Conservation (phyloP, 495 filamentous ascomycete genomes). For the Hypomontagnella monticulosa region DNA sequence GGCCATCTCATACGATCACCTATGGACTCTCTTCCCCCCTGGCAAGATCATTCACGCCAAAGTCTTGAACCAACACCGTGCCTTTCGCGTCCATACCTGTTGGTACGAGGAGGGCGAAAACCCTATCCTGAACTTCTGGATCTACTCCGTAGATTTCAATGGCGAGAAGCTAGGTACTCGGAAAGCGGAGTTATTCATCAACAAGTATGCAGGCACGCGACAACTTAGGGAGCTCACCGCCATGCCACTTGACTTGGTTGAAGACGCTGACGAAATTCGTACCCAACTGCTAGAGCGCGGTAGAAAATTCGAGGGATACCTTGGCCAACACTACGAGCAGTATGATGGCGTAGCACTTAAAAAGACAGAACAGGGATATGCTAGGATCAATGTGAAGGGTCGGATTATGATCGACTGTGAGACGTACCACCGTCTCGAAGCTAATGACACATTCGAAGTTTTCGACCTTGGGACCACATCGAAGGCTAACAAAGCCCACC, state of each 20-base stretch:
- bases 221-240: conserved; percentile 40
- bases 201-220: conserved; percentile 42
- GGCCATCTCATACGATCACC: conserved; percentile 46
- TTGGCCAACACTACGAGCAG: conserved; percentile 44
- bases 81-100: conserved; percentile 37
- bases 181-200: conserved; percentile 27
- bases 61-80: conserved; percentile 43
- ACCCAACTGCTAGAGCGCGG: conserved; percentile 44
- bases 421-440: conserved; percentile 43
- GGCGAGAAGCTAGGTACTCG: conserved; percentile 45
- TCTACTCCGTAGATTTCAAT: conserved; percentile 48
- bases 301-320: conserved; percentile 45
- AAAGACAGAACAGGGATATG: conserved; percentile 36
- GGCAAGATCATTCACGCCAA: conserved; percentile 41
- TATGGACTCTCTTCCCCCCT: conserved; percentile 52
- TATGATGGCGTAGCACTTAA: conserved; percentile 49
- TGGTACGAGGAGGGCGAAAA: conserved; percentile 36
- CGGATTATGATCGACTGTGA: conserved; percentile 53
- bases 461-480: conserved; percentile 7
- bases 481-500: conserved; percentile 2
- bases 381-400: conserved; percentile 41
- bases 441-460: conserved; percentile 41
- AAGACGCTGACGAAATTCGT: conserved; percentile 34
- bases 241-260: conserved; percentile 44
- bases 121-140: conserved; percentile 22